These are phyloP conservation scores for Ceratorhiza oryzae-sativae DNA, from an alignment of 1,284 basidiomycete species.

Conservation along the genomic window DNA sequence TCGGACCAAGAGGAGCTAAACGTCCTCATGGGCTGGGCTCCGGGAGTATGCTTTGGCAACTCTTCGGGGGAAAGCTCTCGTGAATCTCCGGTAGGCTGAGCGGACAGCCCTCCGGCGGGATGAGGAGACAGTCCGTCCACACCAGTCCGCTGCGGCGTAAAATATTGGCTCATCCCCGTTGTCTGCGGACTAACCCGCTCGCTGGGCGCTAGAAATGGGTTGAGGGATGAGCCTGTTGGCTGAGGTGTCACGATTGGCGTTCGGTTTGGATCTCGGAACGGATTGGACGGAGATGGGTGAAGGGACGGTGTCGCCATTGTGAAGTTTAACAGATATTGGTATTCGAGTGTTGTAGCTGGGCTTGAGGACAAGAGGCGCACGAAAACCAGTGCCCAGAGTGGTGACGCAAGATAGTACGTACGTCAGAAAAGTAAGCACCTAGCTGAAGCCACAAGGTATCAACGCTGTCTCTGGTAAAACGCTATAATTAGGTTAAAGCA, in stretches of 20 bases:
- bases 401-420: no score
- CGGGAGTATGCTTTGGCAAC: no score
- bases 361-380: no score
- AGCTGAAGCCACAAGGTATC: not conserved
- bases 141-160: slow-evolving; percentile 16
- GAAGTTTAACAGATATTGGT: no score
- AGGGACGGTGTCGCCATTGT: not conserved
- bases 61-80: no score
- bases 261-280: slow-evolving; percentile 35
- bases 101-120: not conserved
- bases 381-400: no score
- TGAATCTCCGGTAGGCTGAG: no score
- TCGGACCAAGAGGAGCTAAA: not conserved
- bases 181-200: slow-evolving; percentile 29
- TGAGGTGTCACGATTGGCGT: slow-evolving; percentile 24
- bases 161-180: slow-evolving; percentile 29
- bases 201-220: slow-evolving; percentile 20
- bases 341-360: no score
- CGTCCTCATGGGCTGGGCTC: not conserved
- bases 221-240: slow-evolving; percentile 24
- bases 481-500: not conserved
- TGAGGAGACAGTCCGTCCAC: not conserved
- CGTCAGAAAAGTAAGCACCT: not conserved
- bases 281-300: slow-evolving; percentile 25
- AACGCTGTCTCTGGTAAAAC: no score